A percentile compares a stretch with the other conserved stretches of the same genome.
phyloP scores from a whole-genome alignment of 1,284 basidiomycete genomes.

The Austroboletus niveus region DNA sequence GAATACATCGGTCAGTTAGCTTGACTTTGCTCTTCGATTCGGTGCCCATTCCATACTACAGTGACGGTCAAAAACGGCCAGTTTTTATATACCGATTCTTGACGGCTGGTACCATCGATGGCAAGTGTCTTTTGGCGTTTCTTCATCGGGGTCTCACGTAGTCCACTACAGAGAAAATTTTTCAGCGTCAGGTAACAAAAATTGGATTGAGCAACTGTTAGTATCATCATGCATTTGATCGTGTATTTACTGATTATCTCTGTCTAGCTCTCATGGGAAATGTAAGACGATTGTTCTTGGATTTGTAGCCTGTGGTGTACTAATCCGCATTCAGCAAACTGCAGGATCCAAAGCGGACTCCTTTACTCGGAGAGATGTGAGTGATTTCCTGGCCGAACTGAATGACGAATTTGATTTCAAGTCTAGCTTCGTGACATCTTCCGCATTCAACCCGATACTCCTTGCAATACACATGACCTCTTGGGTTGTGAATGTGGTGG shows the following conservation, averaged over 20 bases:
- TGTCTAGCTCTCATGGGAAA: conserved; percentile 62
- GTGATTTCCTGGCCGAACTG: conserved; percentile 23
- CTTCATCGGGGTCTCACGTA: not conserved
- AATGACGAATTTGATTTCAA: conserved; percentile 2
- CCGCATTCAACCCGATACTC: conserved; percentile 75
- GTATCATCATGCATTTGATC: conserved; percentile 27
- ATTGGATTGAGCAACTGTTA: conserved; percentile 84
- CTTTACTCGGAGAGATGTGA: conserved; percentile 85
- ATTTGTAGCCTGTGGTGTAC: not conserved
- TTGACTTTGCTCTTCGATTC: not conserved
- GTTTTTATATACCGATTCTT: conserved; percentile 95
- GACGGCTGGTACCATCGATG: conserved; percentile 78
- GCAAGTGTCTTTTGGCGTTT: conserved; percentile 33
- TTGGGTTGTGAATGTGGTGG: conserved; percentile 71
- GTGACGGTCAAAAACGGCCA: conserved; percentile 91
- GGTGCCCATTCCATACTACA: conserved; percentile 31
- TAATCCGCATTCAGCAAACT: conserved; percentile 35
- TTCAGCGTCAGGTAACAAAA: conserved; percentile 95
- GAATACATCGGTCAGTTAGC: conserved; percentile 78
- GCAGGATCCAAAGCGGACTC: conserved; percentile 73
- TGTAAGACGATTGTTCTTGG: conserved; percentile 34
- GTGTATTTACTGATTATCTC: conserved; percentile 8
- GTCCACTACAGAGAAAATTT: conserved; percentile 68
- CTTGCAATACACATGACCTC: conserved; percentile 91
- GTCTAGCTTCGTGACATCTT: conserved; percentile 86